phyloP scores from a whole-genome alignment of 768 basidiomycete species.

The Pholiota microspora region DNA sequence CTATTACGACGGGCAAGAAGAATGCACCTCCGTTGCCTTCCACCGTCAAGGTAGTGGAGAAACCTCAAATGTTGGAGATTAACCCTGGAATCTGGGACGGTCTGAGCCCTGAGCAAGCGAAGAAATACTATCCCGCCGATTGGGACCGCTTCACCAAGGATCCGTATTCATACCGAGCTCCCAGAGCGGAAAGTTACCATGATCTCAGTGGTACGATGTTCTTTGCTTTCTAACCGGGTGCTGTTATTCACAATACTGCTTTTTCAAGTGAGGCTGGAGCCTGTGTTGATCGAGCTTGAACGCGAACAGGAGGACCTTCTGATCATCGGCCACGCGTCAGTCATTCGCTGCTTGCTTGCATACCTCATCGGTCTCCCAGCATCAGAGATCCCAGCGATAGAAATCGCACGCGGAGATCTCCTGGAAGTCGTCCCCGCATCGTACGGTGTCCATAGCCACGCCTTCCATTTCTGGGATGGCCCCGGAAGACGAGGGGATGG shows the following conservation, averaged over 20 bases:
- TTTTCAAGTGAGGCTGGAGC: conserved; percentile 83
- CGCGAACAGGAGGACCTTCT: conserved; percentile 91
- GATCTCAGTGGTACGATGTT: conserved; percentile 69
- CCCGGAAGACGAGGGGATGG: conserved; percentile 54
- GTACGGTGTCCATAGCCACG: conserved; percentile 87
- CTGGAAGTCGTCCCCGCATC: conserved; percentile 89
- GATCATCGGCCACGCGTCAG: conserved; percentile 96
- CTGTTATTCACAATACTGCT: not conserved
- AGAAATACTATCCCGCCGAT: conserved; percentile 88
- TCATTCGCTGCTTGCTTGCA: conserved; percentile 93
- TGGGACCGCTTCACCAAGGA: conserved; percentile 92
- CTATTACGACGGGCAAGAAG: not conserved
- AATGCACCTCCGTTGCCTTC: conserved; percentile 22
- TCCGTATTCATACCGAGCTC: conserved; percentile 90
- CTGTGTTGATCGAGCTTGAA: conserved; percentile 90
- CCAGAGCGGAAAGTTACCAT: conserved; percentile 96
- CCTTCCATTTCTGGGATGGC: conserved; percentile 91
- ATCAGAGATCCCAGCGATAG: conserved; percentile 95
- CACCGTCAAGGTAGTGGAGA: conserved; percentile 87
- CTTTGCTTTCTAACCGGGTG: not conserved
- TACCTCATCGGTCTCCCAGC: conserved; percentile 94
- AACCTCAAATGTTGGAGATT: conserved; percentile 96
- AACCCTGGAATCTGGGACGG: conserved; percentile 99
- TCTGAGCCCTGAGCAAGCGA: conserved; percentile 84
- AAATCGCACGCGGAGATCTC: conserved; percentile 95